These are phyloP conservation scores for Hemisphaericaspora xylofermentans DNA, from an alignment of 1,139 yeast genomes.

Conservation along the genomic window DNA sequence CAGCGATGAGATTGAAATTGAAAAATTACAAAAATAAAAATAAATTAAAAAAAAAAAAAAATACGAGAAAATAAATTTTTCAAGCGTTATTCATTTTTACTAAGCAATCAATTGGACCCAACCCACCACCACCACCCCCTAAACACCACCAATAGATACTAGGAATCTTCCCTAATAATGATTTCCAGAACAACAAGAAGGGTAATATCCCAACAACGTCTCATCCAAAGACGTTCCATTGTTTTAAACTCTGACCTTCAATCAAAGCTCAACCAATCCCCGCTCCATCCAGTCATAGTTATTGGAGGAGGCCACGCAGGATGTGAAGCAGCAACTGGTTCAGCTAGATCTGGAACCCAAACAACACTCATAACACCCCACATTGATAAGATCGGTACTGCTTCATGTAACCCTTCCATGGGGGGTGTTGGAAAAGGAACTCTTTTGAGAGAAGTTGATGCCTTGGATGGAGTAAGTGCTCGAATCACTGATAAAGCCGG, in stretches of 20 bases:
- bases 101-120: neutral
- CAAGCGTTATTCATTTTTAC: too few species aligned
- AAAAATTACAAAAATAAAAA: neutral
- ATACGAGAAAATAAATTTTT: too few species aligned
- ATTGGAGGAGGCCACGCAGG: slow-evolving; percentile 99
- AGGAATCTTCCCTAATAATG: too few species aligned
- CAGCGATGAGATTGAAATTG: slow-evolving; percentile 2
- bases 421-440: slow-evolving; percentile 99
- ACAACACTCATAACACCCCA: slow-evolving; percentile 81
- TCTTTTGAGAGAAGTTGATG: slow-evolving; percentile 87
- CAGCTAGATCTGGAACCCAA: slow-evolving; percentile 77
- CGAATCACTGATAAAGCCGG: slow-evolving; percentile 89
- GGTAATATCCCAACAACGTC: neutral
- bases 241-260: slow-evolving; percentile 40
- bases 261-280: slow-evolving; percentile 27
- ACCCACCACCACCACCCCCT: too few species aligned
- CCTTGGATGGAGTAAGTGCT: slow-evolving; percentile 89
- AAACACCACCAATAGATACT: too few species aligned
- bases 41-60: too few species aligned
- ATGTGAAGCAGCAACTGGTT: slow-evolving; percentile 93
- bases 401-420: slow-evolving; percentile 96
- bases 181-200: neutral
- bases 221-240: slow-evolving; percentile 18
- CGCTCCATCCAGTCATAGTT: slow-evolving; percentile 68
- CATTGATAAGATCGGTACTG: slow-evolving; percentile 77